Percentiles rank a stretch among this genome's conserved stretches.
Conservation (phyloP, 2,329 filamentous ascomycete genomes). For the Fusarium sulawesiense region DNA sequence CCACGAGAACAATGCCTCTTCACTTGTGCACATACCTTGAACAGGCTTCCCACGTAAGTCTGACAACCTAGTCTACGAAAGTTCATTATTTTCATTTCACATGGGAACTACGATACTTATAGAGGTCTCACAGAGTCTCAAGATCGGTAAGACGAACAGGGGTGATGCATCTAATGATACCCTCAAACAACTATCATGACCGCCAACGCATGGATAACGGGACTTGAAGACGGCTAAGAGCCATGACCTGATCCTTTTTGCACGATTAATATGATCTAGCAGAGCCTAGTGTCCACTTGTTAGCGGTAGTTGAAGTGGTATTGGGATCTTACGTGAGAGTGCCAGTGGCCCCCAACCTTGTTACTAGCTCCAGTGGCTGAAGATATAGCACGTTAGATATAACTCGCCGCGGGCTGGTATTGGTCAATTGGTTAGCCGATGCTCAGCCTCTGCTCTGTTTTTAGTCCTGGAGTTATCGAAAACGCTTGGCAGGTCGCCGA, state of each 20-base stretch:
- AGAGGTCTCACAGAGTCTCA: not conserved
- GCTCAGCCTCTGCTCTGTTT: not conserved
- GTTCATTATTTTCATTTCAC: not conserved
- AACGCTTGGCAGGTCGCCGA: conserved; percentile 12
- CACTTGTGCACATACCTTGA: not conserved
- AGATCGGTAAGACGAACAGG: not conserved
- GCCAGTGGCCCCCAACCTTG: conserved; percentile 17
- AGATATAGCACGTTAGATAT: not conserved
- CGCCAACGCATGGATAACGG: not conserved
- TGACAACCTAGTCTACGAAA: not conserved
- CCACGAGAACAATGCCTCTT: not conserved
- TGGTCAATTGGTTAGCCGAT: not conserved
- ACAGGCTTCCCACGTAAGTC: not conserved
- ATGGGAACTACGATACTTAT: conserved; percentile 1
- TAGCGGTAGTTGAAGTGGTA: conserved; percentile 1
- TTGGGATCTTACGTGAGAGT: conserved; percentile 27
- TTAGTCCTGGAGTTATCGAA: not conserved
- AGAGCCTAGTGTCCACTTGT: not conserved
- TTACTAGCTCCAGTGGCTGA: conserved; percentile 2
- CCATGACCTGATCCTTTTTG: conserved; percentile 7
- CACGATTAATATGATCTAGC: not conserved
- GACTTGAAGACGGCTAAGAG: not conserved
- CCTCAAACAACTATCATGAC: not conserved
- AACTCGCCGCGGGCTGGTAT: not conserved
- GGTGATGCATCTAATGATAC: not conserved